Base-by-base conservation (phyloP, 2,329 filamentous ascomycete species). In the Bimuria novae-zelandiae region DNA sequence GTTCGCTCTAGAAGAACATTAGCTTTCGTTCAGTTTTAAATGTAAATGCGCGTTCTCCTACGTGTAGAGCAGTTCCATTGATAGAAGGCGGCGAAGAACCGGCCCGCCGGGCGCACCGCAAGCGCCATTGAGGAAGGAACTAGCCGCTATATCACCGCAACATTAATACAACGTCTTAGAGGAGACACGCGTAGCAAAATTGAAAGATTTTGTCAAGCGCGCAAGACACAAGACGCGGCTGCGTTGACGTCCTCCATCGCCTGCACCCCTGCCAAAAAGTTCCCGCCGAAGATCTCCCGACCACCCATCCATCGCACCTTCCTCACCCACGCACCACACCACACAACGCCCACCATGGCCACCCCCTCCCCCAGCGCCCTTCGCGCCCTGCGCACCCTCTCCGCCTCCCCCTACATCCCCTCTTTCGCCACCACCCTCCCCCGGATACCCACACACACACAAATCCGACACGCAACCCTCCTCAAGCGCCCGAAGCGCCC, bases 401-500 rank as follows among this genome's bases (percentile, higher is more conserved):
- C 61, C 59, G 3, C 62, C 61, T 37, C 48, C 60, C 32, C 58
- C 42, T 16, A 57, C 40, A 48, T 46, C 30, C 33, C 33, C n/a
- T n/a, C n/a, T n/a, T n/a, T n/a, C 16, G 33, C 33, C 10, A 16
- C 33, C 33, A 4, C 16, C 33, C 17, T n/a, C 14, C 14, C 33
- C 14, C 33, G 14, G 10, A 8, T 36, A 36, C n/a, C n/a, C n/a
- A 55, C 42, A 16, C 50, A 45, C 44, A 59, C 64, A 44, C 89
- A 92, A 78, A 80, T 86, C 71, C 88, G 92, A 55, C 85, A 91
- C 72, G 94, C 94, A 47, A 92, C 89, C 21, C 89, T 96, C 59
- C 84, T 97, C 70, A 84, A 83, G 57, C 90, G 94, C 14, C 92
- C 92, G n/a, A 89, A 92, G 69, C 86, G 92, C 5, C 93, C 94